Percentiles rank a stretch among this genome's conserved stretches.
These are phyloP conservation scores for Orbilia blumenaviensis DNA, from an alignment of 2,329 filamentous ascomycete genomes.

Conservation along the genomic window DNA sequence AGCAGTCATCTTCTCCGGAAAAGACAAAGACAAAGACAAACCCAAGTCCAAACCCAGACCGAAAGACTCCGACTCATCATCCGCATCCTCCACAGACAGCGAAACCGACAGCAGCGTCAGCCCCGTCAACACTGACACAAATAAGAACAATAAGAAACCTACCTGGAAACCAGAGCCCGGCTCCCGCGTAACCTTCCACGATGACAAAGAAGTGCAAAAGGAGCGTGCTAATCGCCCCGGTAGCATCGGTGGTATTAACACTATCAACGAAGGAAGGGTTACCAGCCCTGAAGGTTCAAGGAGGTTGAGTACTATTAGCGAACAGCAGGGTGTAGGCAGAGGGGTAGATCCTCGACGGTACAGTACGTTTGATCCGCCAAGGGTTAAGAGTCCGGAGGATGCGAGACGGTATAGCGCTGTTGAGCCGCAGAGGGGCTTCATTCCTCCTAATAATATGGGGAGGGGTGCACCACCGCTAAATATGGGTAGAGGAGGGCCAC, in stretches of 20 bases:
- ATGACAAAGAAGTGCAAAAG: slow-evolving; percentile 38
- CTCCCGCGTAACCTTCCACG: slow-evolving; percentile 37
- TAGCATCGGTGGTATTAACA: too few relatives aligned
- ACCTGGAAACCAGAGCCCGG: slow-evolving; percentile 4
- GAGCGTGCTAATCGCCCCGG: slow-evolving; percentile 4
- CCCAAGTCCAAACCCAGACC: too few relatives aligned
- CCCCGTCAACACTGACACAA: slow-evolving; percentile 8
- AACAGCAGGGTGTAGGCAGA: slow-evolving; percentile 5
- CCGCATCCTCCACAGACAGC: too few relatives aligned
- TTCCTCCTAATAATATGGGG: not conserved
- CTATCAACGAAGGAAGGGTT: slow-evolving; percentile 4
- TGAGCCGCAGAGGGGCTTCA: too few relatives aligned
- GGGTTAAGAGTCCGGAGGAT: slow-evolving; percentile 40
- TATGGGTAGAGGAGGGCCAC: too few relatives aligned
- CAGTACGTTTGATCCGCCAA: slow-evolving; percentile 8
- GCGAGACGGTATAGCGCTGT: slow-evolving; percentile 9
- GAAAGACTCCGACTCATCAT: too few relatives aligned
- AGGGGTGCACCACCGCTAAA: not conserved
- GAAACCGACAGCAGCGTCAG: slow-evolving; percentile 47
- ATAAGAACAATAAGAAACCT: slow-evolving; percentile 18
- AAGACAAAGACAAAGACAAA: not conserved
- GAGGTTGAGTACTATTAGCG: not conserved
- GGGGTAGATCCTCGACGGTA: slow-evolving; percentile 22
- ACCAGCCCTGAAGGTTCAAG: slow-evolving; percentile 11
- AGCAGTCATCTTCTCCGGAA: slow-evolving; percentile 36